Evolutionary conservation across 257 asterid genomes (phyloP), one percentile per base, ranked within the genome.

Genomic region (Solanum dulcamara): DNA sequence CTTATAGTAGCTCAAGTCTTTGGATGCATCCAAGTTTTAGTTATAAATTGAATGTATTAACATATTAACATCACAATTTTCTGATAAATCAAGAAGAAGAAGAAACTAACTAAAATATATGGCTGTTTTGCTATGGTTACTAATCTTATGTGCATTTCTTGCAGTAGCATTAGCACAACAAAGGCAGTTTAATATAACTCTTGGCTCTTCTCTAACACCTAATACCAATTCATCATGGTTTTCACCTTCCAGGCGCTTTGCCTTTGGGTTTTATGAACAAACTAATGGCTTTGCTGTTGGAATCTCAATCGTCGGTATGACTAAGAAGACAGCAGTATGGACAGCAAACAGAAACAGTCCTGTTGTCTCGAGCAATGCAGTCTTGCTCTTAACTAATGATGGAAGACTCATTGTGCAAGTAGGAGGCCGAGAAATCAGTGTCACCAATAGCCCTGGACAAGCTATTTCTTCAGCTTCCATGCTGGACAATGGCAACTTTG

Each of bases 401-500:
- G 93, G 92, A 35, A 84, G 92, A 86, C 86, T 93, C 2, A 17
- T 91, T 57, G 55, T 92, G 33, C 88, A 81, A 64, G 57, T 20
- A 57, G 80, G 82, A 85, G 81, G 22, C 14, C 84, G 64, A 48
- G 84, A 46, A 5, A 32, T 85, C 3, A 0, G 10, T 12, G 62
- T 92, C 32, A 83, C 20, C 4, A 53, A 4, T 64, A 50, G 74
- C 14, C 3, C 83, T 11, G 24, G n/a, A 28, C 72, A 8, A 28
- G 18, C 86, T 3, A 85, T 89, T 24, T 75, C 88, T 3, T 67
- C 72, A 2, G 95, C 92, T 38, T 86, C 92, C 10, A 90, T 93
- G 91, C 89, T 84, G 10, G 91, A 93, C 53, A 87, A 64, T n/a
- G 97, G 95, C 1, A 92, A 93, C 85, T 91, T 92, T 28, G 94